Base-by-base conservation (phyloP, 495 filamentous ascomycete species). In the Glonium stellatum region DNA sequence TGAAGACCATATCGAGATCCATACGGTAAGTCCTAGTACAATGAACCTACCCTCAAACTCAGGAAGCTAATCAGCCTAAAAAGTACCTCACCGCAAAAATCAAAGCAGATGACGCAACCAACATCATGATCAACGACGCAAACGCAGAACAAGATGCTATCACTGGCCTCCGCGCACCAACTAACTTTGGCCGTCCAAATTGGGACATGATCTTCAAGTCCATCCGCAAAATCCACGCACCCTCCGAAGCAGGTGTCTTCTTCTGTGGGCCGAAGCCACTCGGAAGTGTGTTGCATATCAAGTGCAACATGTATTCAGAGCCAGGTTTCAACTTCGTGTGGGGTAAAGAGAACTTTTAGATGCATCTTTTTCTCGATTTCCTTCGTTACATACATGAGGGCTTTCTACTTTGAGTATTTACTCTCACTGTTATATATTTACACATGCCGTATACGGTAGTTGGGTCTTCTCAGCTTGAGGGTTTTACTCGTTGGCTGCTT, bases 91-190 rank as follows among this genome's bases (percentile, higher is more conserved):
- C 86, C 6, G 82, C 82, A 55, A 88, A 87, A 75, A 88, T 89
- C 76, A 88, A 88, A 77, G 77, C 79, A 12, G 87, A 90, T 70
- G 87, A 89, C 65, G 86, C 86, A 39, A 87, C 84, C 10, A 88
- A 90, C 67, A 89, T 89, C 76, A 88, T 88, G 85, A 89, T 89
- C 76, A 87, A 90, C 72, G 87, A 89, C 62, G 86, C 84, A 55
- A 86, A 89, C 65, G 86, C 86, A 61, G 86, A 89, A 68, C 84
- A 84, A 70, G 85, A 89, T 70, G 80, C 85, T 59, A 88, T 89
- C 63, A 90, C 87, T 5, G 87, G 87, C 55, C 77, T 90, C 13
- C 77, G 87, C 34, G 83, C 85, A 44, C 86, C 87, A 46, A 89
- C 87, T 44, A 89, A 88, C 71, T 88, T 90, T 67, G 87, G 87